phyloP scores from a whole-genome alignment of 2,329 filamentous ascomycete species.

The Penicillium sp. region DNA sequence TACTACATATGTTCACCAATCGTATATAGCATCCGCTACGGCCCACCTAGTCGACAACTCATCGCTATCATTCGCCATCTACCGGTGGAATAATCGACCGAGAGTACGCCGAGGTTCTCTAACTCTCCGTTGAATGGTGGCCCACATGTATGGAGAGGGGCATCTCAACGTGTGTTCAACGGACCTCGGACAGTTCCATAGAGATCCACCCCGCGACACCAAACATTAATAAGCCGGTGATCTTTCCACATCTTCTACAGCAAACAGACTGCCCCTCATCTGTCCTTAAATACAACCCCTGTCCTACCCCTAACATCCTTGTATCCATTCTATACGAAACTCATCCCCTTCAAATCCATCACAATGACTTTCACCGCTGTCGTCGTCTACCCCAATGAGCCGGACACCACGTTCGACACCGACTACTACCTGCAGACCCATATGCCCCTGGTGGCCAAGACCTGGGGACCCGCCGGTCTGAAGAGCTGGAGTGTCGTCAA shows the following conservation, averaged over 20 bases:
- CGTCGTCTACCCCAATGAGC: conserved; percentile 33
- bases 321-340: not conserved
- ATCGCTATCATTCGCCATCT: not conserved
- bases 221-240: conserved; percentile 10
- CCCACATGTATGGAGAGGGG: not conserved
- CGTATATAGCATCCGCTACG: not conserved
- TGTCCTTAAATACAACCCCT: not conserved
- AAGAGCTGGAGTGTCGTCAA: conserved; percentile 28
- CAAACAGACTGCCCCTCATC: conserved; percentile 1
- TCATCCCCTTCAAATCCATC: not conserved
- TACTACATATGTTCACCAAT: too few species aligned
- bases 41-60: not conserved
- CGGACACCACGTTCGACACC: conserved; percentile 29
- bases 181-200: conserved; percentile 4
- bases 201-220: not conserved
- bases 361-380: conserved; percentile 28
- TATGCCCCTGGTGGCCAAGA: conserved; percentile 31
- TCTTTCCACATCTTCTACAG: not conserved
- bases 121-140: not conserved
- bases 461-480: conserved; percentile 28
- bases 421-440: conserved; percentile 33
- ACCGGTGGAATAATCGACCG: not conserved
- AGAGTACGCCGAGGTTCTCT: not conserved
- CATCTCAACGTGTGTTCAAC: not conserved
- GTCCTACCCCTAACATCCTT: not conserved